Base-by-base conservation (phyloP, 2,329 filamentous ascomycete species). In the Thelonectria discophora region DNA sequence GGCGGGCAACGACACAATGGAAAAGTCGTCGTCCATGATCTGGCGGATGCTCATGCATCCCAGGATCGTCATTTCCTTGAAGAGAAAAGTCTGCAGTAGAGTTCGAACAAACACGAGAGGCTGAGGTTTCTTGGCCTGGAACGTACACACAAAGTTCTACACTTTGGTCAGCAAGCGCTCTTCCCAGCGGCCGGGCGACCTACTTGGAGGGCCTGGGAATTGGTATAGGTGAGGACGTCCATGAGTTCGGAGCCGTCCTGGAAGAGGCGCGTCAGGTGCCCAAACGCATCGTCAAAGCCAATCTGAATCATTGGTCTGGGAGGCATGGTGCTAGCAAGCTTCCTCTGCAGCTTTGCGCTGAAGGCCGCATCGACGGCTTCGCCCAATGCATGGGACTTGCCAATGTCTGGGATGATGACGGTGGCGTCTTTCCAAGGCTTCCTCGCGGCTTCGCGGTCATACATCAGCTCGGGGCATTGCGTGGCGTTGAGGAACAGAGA, bases 291-390 rank as follows among this genome's bases (percentile, higher is more conserved):
- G 13, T 89, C 85, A 68, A 92, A 90, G 24, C 85, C 86, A 3
- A 94, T 81, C 55, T 92, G 84, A 11, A 97, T 91, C 69, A 97
- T 94, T 0, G 94, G 94, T 9, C 94, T 86, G 8, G 95, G 95
- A 4, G 95, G 95, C 70, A 97, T 94, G 0, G 93, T 97, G 68
- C 93, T 97, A 1, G 95, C 94, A 32, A 99, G 82, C 65, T 90
- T 90, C n/a, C 94, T 86, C 74, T 99, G 95, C 39, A 98, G 84
- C 73, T 97, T 97, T 21, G 88, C 87, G 69, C 93, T 97, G 75
- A 97, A 98, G 0, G 94, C 88, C n/a, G 89, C 88, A 0, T 88
- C 84, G 0, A 96, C 87, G 0, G 86, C 76, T 52, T 83, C 87
- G 0, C 87, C 90, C 3, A 94, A 76, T 1, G 77, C 69, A 56